These are phyloP conservation scores for Brassica carinata DNA, from an alignment of 345 rosid species.

Conservation along the genomic window DNA sequence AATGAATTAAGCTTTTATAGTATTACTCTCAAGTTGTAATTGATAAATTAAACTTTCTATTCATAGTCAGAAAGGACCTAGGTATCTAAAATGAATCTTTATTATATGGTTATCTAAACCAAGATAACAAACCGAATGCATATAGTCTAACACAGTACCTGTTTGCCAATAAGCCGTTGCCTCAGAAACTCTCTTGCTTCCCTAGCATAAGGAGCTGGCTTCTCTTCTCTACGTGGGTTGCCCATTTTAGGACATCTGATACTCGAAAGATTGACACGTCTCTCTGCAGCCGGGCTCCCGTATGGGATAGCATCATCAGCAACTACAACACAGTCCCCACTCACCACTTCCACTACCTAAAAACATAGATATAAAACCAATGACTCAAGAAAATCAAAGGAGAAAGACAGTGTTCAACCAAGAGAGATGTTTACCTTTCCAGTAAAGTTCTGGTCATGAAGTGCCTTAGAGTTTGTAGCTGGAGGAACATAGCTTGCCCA, in stretches of 20 bases:
- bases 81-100: background rate
- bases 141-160: conserved; percentile 43
- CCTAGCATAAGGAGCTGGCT: conserved; percentile 91
- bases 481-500: conserved; percentile 93
- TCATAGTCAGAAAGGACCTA: background rate
- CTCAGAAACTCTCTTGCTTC: conserved; percentile 92
- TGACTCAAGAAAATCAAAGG: background rate
- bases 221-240: conserved; percentile 85
- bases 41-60: background rate
- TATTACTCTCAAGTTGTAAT: background rate
- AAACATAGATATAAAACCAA: conserved; percentile 21
- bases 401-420: background rate
- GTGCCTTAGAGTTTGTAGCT: conserved; percentile 80
- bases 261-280: conserved; percentile 90
- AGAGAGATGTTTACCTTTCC: conserved; percentile 64
- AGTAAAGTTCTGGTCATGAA: conserved; percentile 82
- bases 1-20: background rate
- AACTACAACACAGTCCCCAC: conserved; percentile 91
- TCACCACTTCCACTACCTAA: conserved; percentile 94
- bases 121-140: background rate
- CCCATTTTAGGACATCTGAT: conserved; percentile 91
- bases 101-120: background rate
- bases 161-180: conserved; percentile 77
- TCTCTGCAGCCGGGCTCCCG: conserved; percentile 83
- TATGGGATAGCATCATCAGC: conserved; percentile 89